These are phyloP conservation scores for Pseudogymnoascus verrucosus DNA, from an alignment of 2,329 filamentous ascomycete species.

Conservation along the genomic window DNA sequence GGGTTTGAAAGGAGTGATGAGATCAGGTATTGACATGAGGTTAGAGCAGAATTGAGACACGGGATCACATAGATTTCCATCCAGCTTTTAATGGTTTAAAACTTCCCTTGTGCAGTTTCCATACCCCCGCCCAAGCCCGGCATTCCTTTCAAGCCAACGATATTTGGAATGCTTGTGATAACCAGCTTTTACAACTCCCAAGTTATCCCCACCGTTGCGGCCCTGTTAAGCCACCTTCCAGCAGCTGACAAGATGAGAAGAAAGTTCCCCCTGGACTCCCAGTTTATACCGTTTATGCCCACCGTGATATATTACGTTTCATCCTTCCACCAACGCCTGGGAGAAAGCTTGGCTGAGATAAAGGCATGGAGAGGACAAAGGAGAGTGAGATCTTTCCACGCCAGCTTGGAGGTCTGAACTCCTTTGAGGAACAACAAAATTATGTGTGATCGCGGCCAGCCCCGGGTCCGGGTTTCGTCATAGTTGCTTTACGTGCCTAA, in stretches of 20 bases:
- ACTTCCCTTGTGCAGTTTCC: neutral
- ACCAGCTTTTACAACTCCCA: neutral
- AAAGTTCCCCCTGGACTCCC: neutral
- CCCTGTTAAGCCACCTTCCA: neutral
- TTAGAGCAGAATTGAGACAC: constrained; percentile 6
- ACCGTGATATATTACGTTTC: neutral
- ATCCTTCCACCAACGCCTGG: neutral
- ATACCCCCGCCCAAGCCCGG: neutral
- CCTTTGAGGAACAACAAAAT: too few species aligned
- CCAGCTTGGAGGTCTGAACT: too few species aligned
- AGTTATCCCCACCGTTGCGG: neutral
- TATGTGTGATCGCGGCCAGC: neutral
- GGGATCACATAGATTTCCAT: constrained; percentile 1
- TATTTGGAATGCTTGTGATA: neutral
- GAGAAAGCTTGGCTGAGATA: neutral
- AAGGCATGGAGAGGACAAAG: neutral
- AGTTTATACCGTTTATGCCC: neutral
- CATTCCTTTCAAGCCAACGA: neutral
- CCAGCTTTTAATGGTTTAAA: constrained; percentile 1
- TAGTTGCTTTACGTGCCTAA: neutral
- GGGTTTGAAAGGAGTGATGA: constrained; percentile 5
- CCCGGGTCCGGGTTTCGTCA: too few species aligned
- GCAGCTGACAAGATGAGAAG: neutral
- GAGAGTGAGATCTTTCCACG: neutral
- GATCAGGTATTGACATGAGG: constrained; percentile 3